phyloP scores from a whole-genome alignment of 176 grass and related monocot species.

The Rhipidocladum racemiflorum region DNA sequence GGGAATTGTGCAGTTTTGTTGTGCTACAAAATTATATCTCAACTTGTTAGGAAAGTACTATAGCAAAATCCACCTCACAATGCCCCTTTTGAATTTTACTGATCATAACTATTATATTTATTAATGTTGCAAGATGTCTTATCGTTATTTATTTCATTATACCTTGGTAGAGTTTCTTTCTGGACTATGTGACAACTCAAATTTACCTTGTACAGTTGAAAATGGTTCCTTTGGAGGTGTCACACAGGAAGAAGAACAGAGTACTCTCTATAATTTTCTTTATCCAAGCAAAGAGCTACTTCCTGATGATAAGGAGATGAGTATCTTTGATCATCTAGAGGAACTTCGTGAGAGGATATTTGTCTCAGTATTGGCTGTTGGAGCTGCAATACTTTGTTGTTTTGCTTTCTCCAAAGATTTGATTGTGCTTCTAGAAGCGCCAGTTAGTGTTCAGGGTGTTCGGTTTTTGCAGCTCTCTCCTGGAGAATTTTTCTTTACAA shows the following conservation, averaged over 20 bases:
- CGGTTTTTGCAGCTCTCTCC: slow-evolving; percentile 93
- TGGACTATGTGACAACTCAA: slow-evolving; percentile 10
- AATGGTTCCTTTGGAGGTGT: slow-evolving; percentile 39
- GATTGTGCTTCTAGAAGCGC: slow-evolving; percentile 78
- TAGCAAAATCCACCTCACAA: not conserved
- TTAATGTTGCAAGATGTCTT: not conserved
- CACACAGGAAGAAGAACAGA: slow-evolving; percentile 51
- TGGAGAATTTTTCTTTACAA: slow-evolving; percentile 99
- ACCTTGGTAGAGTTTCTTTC: slow-evolving; percentile 14
- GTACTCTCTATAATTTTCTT: slow-evolving; percentile 70
- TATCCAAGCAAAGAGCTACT: slow-evolving; percentile 92
- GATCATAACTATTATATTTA: not conserved
- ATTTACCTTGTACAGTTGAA: slow-evolving; percentile 39
- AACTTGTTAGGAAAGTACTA: not conserved
- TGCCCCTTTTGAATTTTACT: not conserved
- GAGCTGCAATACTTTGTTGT: slow-evolving; percentile 81
- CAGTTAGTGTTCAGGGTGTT: slow-evolving; percentile 89
- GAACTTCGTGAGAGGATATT: slow-evolving; percentile 92
- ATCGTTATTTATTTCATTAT: slow-evolving; percentile 4
- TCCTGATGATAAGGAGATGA: slow-evolving; percentile 98
- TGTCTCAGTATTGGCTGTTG: slow-evolving; percentile 81
- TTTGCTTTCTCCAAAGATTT: slow-evolving; percentile 89
- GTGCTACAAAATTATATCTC: not conserved
- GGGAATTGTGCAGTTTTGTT: not conserved
- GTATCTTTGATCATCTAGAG: slow-evolving; percentile 92